Conservation (phyloP, 1,284 basidiomycete genomes). For the Macrocystidia cucumis region DNA sequence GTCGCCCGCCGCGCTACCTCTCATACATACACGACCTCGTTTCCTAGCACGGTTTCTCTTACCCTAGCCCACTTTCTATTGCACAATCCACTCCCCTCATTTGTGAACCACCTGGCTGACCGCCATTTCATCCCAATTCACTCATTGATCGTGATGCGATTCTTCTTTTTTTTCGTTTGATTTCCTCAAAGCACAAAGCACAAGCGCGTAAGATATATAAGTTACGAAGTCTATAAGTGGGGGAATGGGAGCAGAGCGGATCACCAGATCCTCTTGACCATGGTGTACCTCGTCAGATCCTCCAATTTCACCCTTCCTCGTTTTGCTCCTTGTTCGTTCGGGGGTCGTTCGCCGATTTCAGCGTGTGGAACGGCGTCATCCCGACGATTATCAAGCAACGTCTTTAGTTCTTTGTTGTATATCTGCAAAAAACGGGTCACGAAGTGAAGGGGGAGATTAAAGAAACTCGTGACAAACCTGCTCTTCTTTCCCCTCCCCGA, state of each 20-base stretch:
- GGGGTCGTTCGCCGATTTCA: slow-evolving; percentile 61
- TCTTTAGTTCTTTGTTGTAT: slow-evolving; percentile 77
- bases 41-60: background rate
- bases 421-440: slow-evolving; percentile 30
- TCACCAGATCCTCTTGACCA: slow-evolving; percentile 91
- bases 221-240: too few species aligned
- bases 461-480: slow-evolving; percentile 37
- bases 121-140: background rate
- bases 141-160: background rate
- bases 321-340: slow-evolving; percentile 33
- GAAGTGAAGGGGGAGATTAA: background rate
- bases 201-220: too few species aligned
- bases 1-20: background rate
- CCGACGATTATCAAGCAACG: slow-evolving; percentile 55
- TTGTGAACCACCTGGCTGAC: background rate
- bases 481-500: slow-evolving; percentile 85
- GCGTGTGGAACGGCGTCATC: slow-evolving; percentile 65
- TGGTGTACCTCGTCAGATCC: slow-evolving; percentile 86
- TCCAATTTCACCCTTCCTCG: slow-evolving; percentile 70
- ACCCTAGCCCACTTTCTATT: background rate
- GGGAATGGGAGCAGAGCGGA: background rate
- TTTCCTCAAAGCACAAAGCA: too few species aligned
- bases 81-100: background rate
- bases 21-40: background rate
- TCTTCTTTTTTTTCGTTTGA: background rate